These are phyloP conservation scores for Cadophora sp. DNA, from an alignment of 2,329 filamentous ascomycete genomes.

Conservation along the genomic window DNA sequence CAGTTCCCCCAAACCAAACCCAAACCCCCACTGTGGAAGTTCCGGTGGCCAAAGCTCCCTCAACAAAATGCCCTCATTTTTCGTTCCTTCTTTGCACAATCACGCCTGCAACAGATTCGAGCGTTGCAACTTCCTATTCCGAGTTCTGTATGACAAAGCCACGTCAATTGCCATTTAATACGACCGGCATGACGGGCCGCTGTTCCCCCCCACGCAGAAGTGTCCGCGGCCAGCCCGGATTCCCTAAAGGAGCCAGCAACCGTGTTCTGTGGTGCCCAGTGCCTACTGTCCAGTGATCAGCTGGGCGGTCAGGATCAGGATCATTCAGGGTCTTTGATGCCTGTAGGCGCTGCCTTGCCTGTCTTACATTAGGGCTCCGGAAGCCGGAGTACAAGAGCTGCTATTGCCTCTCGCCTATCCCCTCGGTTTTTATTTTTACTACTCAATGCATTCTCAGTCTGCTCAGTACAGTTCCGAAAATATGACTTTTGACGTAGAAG, in stretches of 20 bases:
- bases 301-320: constrained; percentile 14
- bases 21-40: too few relatives aligned
- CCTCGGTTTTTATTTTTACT: neutral
- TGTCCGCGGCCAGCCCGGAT: constrained; percentile 5
- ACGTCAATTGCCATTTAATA: neutral
- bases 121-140: constrained; percentile 2
- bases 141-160: constrained; percentile 5
- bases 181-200: constrained; percentile 6
- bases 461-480: constrained; percentile 41
- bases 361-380: constrained; percentile 17
- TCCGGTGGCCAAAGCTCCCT: neutral
- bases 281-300: constrained; percentile 10
- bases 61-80: neutral
- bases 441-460: constrained; percentile 2
- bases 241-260: constrained; percentile 1
- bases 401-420: neutral
- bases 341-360: constrained; percentile 7
- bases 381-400: constrained; percentile 12
- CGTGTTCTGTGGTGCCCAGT: neutral
- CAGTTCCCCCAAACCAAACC: neutral
- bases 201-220: neutral
- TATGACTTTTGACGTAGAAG: constrained; percentile 60
- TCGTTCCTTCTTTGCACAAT: constrained; percentile 4
- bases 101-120: neutral
- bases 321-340: constrained; percentile 9